Base-by-base conservation (phyloP, 2,329 filamentous ascomycete species). In the Talaromyces islandicus region DNA sequence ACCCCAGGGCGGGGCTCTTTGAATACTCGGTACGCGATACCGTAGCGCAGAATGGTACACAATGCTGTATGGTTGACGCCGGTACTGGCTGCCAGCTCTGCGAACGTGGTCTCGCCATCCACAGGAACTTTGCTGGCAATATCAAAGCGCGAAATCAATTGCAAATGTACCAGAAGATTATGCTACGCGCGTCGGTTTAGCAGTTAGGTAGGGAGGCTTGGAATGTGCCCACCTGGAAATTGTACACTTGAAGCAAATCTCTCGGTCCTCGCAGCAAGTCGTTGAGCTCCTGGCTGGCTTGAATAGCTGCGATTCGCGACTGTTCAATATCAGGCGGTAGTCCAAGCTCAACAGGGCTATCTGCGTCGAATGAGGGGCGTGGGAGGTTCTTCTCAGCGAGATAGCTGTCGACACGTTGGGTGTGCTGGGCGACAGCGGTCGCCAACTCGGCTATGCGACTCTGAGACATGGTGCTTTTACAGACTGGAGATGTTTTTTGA, bases 231-330 rank as follows among this genome's bases (percentile, higher is more conserved):
- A 56, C 58, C 14, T 59, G 58, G 21, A 50, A 43, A 38, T 52
- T 52, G 43, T 56, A 56, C n/a, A n/a, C n/a, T n/a, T n/a, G n/a
- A 10, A 59, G 1, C 30, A 59, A 52, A 38, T 52, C 58, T 21
- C 58, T 41, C 30, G 58, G 58, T 21, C 58, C 58, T 30, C 56
- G 58, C 10, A 59, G 41, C 12, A 59, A 43, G 32, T 59, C 58
- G 17, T 59, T 56, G 21, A 59, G 58, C 53, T 59, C 58, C 38
- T 59, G 58, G 30, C 41, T 59, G 19, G 58, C 58, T 50, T 59
- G 25, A 14, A 59, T 27, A 9, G 50, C 58, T 56, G 48, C 14
- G 1, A 17, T 21, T 4, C 58, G 58, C 27, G 58, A 59, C 19
- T 50, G n/a, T 50, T 59, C 57, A 12, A 59, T 54, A 7, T 59